Evolutionary conservation across 768 basidiomycete species (phyloP), one percentile per base, ranked within the genome.

Genomic region (Candolleomyces aberdarensis): DNA sequence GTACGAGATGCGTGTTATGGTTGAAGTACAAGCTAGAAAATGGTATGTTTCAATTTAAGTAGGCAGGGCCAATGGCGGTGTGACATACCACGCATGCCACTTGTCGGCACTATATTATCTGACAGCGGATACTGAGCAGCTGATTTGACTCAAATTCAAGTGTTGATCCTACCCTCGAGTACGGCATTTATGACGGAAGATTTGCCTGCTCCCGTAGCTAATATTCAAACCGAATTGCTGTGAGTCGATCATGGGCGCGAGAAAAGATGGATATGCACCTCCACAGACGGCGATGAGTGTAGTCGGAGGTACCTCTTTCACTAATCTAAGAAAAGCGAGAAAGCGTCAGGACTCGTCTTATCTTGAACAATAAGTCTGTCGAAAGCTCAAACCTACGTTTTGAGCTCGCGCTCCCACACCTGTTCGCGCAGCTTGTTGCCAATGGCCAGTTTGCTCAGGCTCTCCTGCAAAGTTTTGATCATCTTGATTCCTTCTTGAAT

Each of bases 231-330:
- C 39, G 52, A 2, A 53, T 53, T 49, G 20, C 17, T 26, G 26
- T 26, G 26, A 26, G 39, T 41, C 8, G 15, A 19, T 41, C 13
- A 44, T 7, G 36, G 31, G 19, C 10, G 17, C 19, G 15, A 9
- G 41, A 19, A 39, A 17, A 14, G 5, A n/a, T 6, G 9, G 7
- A 31, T 19, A 66, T 75, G 29, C 67, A 83, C 84, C 84, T 53
- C 86, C 85, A 60, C 85, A 87, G 7, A 87, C 78, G n/a, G 85
- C 85, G 59, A 86, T 86, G 62, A 87, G 71, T 15, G 83, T 86
- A 10, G 77, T 81, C 1, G 85, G 85, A 11, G 3, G 78, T 71
- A 2, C 78, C 79, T 65, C 84, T 82, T 40, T 67, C 69, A 58
- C 78, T 68, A n/a, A n/a, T 10, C 11, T 26, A n/a, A n/a, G 26